Conservation (phyloP, 192 early-diverging fungal species). For the Entomortierella lignicola region DNA sequence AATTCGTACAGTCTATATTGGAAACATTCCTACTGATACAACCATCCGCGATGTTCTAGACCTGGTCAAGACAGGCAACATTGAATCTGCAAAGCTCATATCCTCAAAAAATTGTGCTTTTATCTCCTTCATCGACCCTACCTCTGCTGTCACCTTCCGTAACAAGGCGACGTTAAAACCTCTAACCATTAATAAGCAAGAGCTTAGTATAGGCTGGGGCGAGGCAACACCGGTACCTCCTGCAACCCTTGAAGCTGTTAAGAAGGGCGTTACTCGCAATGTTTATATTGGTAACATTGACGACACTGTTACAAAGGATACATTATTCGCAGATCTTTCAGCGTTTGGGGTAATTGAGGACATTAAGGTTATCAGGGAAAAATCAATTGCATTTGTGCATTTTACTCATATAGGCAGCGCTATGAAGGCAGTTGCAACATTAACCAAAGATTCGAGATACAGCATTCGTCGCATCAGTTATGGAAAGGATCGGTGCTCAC, state of each 20-base stretch:
- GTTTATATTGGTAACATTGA: conserved; percentile 87
- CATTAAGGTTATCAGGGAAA: conserved; percentile 77
- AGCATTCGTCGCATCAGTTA: conserved; percentile 72
- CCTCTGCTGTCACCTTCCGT: conserved; percentile 71
- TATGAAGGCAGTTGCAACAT: conserved; percentile 74
- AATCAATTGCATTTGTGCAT: conserved; percentile 88
- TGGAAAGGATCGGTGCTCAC: conserved; percentile 87
- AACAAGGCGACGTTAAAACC: conserved; percentile 59
- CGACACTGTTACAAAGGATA: conserved; percentile 67
- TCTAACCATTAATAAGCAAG: conserved; percentile 65
- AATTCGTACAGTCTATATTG: conserved; percentile 83
- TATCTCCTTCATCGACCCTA: conserved; percentile 80
- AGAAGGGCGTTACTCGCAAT: conserved; percentile 76
- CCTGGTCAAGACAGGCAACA: conserved; percentile 72
- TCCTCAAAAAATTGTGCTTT: conserved; percentile 86
- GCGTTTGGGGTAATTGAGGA: conserved; percentile 81
- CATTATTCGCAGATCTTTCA: conserved; percentile 67
- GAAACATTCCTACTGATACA: conserved; percentile 73
- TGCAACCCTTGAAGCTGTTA: conserved; percentile 68
- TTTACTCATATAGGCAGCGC: conserved; percentile 76
- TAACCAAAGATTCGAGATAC: conserved; percentile 71
- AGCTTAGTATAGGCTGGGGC: conserved; percentile 84
- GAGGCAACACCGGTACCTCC: conserved; percentile 65
- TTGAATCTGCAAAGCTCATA: conserved; percentile 78
- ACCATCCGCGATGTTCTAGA: conserved; percentile 76